phyloP scores from a whole-genome alignment of 345 rosid genomes.

The Anastatica hierochuntica region DNA sequence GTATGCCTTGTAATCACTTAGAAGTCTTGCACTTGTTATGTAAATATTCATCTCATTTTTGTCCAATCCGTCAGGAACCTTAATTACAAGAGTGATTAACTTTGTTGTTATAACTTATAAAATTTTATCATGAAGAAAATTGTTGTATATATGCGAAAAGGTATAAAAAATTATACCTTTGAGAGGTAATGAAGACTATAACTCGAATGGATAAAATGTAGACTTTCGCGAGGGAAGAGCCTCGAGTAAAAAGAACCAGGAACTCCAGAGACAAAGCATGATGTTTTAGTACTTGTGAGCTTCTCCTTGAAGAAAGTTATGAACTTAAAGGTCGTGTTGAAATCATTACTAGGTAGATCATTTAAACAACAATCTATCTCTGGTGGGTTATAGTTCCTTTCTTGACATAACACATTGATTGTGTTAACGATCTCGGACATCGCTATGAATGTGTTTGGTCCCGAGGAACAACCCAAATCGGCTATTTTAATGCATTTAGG shows the following conservation, averaged over 20 bases:
- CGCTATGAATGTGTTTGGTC: slow-evolving; percentile 32
- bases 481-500: slow-evolving; percentile 24
- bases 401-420: neutral
- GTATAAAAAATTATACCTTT: slow-evolving; percentile 3
- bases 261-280: slow-evolving; percentile 28
- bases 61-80: slow-evolving; percentile 26
- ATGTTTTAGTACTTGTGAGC: neutral
- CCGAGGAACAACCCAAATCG: slow-evolving; percentile 46
- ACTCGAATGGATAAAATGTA: slow-evolving; percentile 33
- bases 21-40: slow-evolving; percentile 24
- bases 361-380: slow-evolving; percentile 30
- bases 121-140: neutral
- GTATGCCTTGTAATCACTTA: slow-evolving; percentile 26
- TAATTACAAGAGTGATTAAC: neutral
- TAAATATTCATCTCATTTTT: slow-evolving; percentile 16
- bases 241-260: slow-evolving; percentile 48
- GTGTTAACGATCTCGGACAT: slow-evolving; percentile 15
- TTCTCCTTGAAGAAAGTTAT: slow-evolving; percentile 10
- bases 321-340: slow-evolving; percentile 27
- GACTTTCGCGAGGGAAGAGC: slow-evolving; percentile 29
- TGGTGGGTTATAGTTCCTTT: slow-evolving; percentile 5
- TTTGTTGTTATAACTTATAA: neutral
- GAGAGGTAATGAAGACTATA: slow-evolving; percentile 35
- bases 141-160: too few species aligned
- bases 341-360: slow-evolving; percentile 41